A percentile compares a stretch with the other conserved stretches of the same genome.
phyloP scores from a whole-genome alignment of 140 eudicot species.

The Cichorium intybus region DNA sequence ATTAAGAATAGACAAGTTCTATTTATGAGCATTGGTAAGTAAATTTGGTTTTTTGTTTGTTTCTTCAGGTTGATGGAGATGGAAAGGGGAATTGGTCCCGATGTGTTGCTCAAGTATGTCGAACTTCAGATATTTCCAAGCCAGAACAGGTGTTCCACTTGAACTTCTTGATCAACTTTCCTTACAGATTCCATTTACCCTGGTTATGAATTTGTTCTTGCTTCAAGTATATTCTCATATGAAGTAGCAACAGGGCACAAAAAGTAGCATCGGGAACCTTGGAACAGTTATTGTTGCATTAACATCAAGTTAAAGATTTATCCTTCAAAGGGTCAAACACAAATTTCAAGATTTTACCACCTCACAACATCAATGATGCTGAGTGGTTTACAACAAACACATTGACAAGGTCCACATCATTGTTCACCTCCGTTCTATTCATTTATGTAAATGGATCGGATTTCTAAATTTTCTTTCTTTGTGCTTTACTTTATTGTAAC shows the following conservation, averaged over 20 bases:
- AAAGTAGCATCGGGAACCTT: constrained; percentile 59
- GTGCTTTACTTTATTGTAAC: too few relatives aligned
- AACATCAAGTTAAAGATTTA: constrained; percentile 47
- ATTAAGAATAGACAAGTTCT: neutral
- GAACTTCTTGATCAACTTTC: neutral
- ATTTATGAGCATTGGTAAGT: neutral
- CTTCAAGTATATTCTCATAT: constrained; percentile 38
- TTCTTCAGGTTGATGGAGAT: constrained; percentile 47
- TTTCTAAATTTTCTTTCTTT: too few relatives aligned
- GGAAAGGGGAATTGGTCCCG: constrained; percentile 57
- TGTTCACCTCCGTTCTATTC: neutral
- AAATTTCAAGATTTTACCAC: constrained; percentile 53
- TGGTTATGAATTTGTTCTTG: neutral
- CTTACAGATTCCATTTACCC: neutral
- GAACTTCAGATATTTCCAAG: constrained; percentile 59
- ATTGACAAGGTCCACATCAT: constrained; percentile 60
- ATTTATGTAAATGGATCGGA: too few relatives aligned
- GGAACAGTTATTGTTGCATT: constrained; percentile 59
- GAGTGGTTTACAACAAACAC: constrained; percentile 84
- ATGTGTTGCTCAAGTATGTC: constrained; percentile 54
- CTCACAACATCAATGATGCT: constrained; percentile 30
- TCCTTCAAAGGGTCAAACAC: constrained; percentile 51
- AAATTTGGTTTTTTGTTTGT: constrained; percentile 14
- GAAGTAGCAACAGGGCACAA: constrained; percentile 40
- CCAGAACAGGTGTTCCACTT: constrained; percentile 60